A percentile compares a stretch with the other conserved stretches of the same genome.
Conservation (phyloP, 139 green algal species). For the Dunaliella primolecta region DNA sequence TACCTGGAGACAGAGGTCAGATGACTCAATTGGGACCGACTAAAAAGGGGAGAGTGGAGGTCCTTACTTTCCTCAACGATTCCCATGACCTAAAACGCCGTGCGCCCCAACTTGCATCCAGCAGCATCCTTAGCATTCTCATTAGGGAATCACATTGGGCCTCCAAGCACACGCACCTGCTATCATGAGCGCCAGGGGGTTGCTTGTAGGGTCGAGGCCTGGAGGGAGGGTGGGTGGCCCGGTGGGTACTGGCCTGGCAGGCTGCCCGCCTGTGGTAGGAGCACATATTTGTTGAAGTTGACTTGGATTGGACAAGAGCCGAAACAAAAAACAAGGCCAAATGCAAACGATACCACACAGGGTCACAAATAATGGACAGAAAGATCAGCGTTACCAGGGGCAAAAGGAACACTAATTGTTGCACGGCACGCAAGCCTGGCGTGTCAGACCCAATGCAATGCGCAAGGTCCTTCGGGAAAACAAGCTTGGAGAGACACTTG, state of each 20-base stretch:
- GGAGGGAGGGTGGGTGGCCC: not conserved
- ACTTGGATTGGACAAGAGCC: not conserved
- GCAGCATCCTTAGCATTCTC: not conserved
- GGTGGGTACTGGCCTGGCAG: not conserved
- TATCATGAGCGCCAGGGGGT: not conserved
- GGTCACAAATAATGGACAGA: too few species aligned
- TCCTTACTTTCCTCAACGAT: not conserved
- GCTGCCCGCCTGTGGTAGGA: not conserved
- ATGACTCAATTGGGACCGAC: not conserved
- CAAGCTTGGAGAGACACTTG: not conserved
- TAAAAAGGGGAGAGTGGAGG: too few species aligned
- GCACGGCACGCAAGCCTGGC: too few species aligned
- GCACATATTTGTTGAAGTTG: not conserved
- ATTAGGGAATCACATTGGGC: not conserved
- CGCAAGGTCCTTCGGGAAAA: not conserved
- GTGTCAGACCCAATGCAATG: not conserved
- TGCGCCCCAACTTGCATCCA: not conserved
- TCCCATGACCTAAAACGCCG: not conserved
- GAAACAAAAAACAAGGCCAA: too few species aligned
- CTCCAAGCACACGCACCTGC: not conserved
- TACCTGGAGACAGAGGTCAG: not conserved
- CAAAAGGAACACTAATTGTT: not conserved
- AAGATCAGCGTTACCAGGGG: not conserved
- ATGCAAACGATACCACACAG: too few species aligned
- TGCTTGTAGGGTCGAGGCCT: not conserved